phyloP scores from a whole-genome alignment of 2,329 filamentous ascomycete genomes.

The Alternaria tenuissima region DNA sequence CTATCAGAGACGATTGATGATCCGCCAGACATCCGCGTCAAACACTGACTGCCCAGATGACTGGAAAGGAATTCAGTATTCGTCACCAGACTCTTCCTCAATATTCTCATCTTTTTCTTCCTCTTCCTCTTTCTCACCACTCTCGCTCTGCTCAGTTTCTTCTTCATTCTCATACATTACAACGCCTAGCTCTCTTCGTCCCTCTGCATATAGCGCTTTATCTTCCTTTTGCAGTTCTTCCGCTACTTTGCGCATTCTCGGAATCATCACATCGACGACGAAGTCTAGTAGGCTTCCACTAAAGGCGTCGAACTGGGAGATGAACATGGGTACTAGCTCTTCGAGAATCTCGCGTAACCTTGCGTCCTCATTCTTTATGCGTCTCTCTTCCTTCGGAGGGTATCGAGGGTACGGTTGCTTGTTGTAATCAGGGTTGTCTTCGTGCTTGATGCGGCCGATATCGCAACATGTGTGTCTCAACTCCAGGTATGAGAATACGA shows the following conservation, averaged over 20 bases:
- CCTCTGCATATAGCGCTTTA: accelerated
- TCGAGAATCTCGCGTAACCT: neutral
- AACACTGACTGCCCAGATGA: too few relatives aligned
- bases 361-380: neutral
- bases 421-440: too few relatives aligned
- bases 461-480: neutral
- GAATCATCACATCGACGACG: neutral
- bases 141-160: accelerated
- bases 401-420: neutral
- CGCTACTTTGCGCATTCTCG: neutral
- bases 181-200: neutral
- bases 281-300: too few relatives aligned
- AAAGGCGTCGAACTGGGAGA: neutral
- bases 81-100: neutral
- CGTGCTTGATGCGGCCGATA: too few relatives aligned
- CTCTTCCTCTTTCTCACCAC: neutral
- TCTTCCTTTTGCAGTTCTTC: neutral
- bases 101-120: neutral
- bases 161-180: neutral
- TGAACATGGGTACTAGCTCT: neutral
- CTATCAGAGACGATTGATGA: too few relatives aligned
- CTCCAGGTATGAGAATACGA: neutral
- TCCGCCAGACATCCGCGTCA: accelerated
- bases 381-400: neutral
- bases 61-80: neutral